Conservation (phyloP, 768 basidiomycete species). For the Sporobolomyces pararoseus region DNA sequence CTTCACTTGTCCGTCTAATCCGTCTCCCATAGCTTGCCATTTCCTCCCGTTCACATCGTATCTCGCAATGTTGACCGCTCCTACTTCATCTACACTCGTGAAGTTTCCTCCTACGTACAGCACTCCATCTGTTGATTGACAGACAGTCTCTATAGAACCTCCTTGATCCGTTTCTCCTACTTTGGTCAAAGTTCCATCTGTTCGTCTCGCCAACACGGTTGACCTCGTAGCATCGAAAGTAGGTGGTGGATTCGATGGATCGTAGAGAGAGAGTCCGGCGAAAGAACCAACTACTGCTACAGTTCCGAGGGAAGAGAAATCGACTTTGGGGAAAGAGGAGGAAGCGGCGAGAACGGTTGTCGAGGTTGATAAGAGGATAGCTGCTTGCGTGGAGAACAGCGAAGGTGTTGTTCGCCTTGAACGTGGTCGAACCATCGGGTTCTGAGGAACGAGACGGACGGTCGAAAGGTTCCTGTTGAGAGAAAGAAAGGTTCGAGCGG, state of each 20-base stretch:
- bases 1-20: slow-evolving; percentile 61
- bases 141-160: slow-evolving; percentile 71
- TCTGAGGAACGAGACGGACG: background rate
- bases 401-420: background rate
- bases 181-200: slow-evolving; percentile 63
- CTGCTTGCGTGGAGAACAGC: background rate
- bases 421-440: slow-evolving; percentile 24
- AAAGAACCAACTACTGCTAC: slow-evolving; percentile 87
- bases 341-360: slow-evolving; percentile 3
- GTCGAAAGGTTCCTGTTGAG: background rate
- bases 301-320: slow-evolving; percentile 79
- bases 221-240: slow-evolving; percentile 63
- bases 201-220: slow-evolving; percentile 44
- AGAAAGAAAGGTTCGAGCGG: background rate
- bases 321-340: slow-evolving; percentile 49
- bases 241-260: slow-evolving; percentile 58
- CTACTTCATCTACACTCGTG: slow-evolving; percentile 61
- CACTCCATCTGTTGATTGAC: slow-evolving; percentile 48
- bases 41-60: slow-evolving; percentile 61
- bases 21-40: slow-evolving; percentile 64
- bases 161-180: slow-evolving; percentile 76
- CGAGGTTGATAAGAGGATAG: background rate
- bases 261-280: slow-evolving; percentile 74
- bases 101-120: slow-evolving; percentile 77
- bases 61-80: slow-evolving; percentile 64